Conservation (phyloP, 2,329 filamentous ascomycete genomes). For the Colletotrichum agaves region DNA sequence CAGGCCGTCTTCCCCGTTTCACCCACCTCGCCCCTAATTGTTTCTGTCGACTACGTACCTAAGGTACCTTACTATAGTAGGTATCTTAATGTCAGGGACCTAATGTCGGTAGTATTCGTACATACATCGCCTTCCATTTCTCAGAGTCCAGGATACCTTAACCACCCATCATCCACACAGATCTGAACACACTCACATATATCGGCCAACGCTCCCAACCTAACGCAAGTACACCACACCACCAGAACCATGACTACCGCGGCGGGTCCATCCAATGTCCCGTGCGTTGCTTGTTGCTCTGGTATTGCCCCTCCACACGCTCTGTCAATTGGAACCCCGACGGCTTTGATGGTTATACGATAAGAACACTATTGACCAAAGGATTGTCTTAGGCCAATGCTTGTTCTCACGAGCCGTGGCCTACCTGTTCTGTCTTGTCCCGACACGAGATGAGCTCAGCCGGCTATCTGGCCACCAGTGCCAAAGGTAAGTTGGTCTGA, state of each 20-base stretch:
- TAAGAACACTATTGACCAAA: background rate
- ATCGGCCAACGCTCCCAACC: background rate
- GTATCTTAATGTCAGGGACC: too few relatives aligned
- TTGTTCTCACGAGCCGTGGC: background rate
- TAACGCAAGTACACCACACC: slow-evolving; percentile 5
- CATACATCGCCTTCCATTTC: background rate
- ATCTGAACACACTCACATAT: slow-evolving; percentile 2
- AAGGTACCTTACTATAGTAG: too few relatives aligned
- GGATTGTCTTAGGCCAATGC: slow-evolving; percentile 6
- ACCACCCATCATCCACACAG: background rate
- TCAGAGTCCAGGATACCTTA: background rate
- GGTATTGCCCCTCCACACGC: background rate
- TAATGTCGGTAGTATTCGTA: too few relatives aligned
- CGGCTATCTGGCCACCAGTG: slow-evolving; percentile 5
- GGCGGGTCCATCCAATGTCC: slow-evolving; percentile 5
- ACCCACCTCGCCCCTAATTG: too few relatives aligned
- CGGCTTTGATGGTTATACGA: background rate
- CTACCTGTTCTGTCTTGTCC: background rate
- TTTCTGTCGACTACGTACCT: too few relatives aligned
- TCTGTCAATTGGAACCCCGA: background rate
- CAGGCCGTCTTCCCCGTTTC: too few relatives aligned
- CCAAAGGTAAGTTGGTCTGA: background rate
- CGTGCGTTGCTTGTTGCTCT: slow-evolving; percentile 9
- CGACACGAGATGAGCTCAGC: slow-evolving; percentile 5
- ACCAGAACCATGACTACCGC: slow-evolving; percentile 6